Percentiles rank a stretch among this genome's conserved stretches.
Evolutionary conservation across 1,139 yeast species (phyloP).

Genomic region (Hyphopichia fennica): DNA sequence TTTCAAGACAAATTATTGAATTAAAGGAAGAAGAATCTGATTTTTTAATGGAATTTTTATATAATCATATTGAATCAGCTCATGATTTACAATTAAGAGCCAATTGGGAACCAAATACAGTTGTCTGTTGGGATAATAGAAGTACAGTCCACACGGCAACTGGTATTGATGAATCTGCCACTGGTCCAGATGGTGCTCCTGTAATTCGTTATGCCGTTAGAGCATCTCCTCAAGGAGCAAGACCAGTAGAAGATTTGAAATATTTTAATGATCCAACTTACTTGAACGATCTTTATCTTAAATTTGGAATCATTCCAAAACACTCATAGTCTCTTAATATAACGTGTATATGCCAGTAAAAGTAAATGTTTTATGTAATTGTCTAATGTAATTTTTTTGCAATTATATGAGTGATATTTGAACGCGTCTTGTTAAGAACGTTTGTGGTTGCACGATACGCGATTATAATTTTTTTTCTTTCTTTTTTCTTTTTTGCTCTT

Average conservation of each 20-base stretch:
- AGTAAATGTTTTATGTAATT: no score
- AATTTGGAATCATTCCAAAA: not conserved
- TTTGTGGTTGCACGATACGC: no score
- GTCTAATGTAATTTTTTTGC: no score
- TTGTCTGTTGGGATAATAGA: constrained; percentile 27
- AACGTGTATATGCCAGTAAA: no score
- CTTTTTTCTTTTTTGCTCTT: no score
- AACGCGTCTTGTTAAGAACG: no score
- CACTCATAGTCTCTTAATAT: not conserved
- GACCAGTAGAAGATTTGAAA: constrained; percentile 21
- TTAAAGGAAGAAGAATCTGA: constrained; percentile 29
- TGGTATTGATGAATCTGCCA: constrained; percentile 18
- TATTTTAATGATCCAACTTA: constrained; percentile 16
- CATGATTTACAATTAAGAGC: constrained; percentile 59
- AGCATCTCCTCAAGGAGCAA: constrained; percentile 24
- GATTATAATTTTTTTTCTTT: no score
- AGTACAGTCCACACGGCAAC: constrained; percentile 23
- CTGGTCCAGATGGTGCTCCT: constrained; percentile 9
- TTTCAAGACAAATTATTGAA: constrained; percentile 25
- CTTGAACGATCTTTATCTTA: not conserved
- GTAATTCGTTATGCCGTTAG: constrained; percentile 24
- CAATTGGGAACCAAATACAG: constrained; percentile 50
- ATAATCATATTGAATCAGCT: constrained; percentile 26
- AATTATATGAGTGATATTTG: no score
- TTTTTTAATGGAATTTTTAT: constrained; percentile 22